These are phyloP conservation scores for Jaltomata sinuosa DNA, from an alignment of 257 asterid genomes.

Conservation along the genomic window DNA sequence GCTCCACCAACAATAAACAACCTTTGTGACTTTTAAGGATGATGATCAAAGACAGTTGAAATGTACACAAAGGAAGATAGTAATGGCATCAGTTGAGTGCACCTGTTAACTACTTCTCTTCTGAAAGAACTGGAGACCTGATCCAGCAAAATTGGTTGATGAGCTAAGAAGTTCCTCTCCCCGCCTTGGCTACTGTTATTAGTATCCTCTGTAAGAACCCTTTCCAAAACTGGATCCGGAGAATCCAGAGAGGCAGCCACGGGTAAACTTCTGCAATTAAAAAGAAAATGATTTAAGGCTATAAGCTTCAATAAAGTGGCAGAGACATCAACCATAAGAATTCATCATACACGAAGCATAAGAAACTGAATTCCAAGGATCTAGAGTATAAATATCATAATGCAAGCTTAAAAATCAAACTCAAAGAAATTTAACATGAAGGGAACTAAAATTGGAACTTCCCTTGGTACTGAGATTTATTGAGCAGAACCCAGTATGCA, in stretches of 20 bases:
- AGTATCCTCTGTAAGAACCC: slow-evolving; percentile 15
- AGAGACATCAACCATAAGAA: neutral
- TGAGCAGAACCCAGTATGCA: neutral
- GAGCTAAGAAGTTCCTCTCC: slow-evolving; percentile 23
- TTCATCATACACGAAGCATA: neutral
- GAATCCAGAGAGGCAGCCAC: slow-evolving; percentile 16
- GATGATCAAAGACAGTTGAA: neutral
- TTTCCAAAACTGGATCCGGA: slow-evolving; percentile 19
- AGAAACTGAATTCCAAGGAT: neutral
- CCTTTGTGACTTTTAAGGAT: neutral
- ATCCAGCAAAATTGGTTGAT: slow-evolving; percentile 26
- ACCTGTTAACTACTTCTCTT: slow-evolving; percentile 52
- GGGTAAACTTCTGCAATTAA: slow-evolving; percentile 14
- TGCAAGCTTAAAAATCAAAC: neutral
- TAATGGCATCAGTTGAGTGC: neutral
- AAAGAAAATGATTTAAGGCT: neutral
- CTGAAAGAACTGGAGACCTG: slow-evolving; percentile 36
- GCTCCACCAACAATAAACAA: neutral
- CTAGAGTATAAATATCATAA: neutral
- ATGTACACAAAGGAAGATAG: neutral
- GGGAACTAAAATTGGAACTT: neutral
- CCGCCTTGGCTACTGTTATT: slow-evolving; percentile 18
- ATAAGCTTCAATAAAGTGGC: neutral
- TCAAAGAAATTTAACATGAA: neutral
- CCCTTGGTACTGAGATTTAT: neutral